Conservation (phyloP, 257 asterid genomes). For the Lithospermum erythrorhizon region DNA sequence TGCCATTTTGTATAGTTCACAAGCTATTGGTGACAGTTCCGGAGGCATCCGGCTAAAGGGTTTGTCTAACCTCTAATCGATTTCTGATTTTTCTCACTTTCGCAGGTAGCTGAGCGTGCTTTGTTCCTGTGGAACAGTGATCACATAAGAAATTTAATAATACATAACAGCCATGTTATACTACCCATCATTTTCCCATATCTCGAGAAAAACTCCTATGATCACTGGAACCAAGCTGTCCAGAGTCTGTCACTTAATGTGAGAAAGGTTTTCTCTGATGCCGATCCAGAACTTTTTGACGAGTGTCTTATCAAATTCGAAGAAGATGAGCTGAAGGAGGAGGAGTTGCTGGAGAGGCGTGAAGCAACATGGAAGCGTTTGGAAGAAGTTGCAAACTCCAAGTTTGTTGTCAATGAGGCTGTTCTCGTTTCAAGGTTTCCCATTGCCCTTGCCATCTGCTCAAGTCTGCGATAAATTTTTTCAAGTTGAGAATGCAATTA, state of each 20-base stretch:
- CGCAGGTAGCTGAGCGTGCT: conserved; percentile 67
- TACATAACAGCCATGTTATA: conserved; percentile 30
- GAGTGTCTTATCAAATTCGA: conserved; percentile 38
- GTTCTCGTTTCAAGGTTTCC: conserved; percentile 40
- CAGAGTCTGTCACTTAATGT: conserved; percentile 40
- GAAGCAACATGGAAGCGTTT: conserved; percentile 36
- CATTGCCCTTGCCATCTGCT: conserved; percentile 28
- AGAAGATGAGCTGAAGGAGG: conserved; percentile 32
- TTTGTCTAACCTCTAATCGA: background rate
- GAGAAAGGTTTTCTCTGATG: conserved; percentile 43
- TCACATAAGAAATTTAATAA: conserved; percentile 39
- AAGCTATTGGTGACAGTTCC: too few species aligned
- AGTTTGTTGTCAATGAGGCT: conserved; percentile 22
- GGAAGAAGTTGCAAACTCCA: conserved; percentile 37
- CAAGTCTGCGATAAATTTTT: conserved; percentile 20
- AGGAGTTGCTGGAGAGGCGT: conserved; percentile 35
- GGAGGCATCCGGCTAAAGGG: too few species aligned
- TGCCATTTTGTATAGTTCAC: too few species aligned
- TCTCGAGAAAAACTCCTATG: conserved; percentile 31
- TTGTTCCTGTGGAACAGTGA: conserved; percentile 56
- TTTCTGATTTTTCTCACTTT: background rate
- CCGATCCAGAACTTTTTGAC: conserved; percentile 34
- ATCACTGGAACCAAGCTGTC: conserved; percentile 60
- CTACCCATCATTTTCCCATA: conserved; percentile 44
- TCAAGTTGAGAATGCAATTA: conserved; percentile 16